Evolutionary conservation across 225 moss, liverwort and hornwort genomes (phyloP).

Genomic region (Sphagnum tenellum): DNA sequence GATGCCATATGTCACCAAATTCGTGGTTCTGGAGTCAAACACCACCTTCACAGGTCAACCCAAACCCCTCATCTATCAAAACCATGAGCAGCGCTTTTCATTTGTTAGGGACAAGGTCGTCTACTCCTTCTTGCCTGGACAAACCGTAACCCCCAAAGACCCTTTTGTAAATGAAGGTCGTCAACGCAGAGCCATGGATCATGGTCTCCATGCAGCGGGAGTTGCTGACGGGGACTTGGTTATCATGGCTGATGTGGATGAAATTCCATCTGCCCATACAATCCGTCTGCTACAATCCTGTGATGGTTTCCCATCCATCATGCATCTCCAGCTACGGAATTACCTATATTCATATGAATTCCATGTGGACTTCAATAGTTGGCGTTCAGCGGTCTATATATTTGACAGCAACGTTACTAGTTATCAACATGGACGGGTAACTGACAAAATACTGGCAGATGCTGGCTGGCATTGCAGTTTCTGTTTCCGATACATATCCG

Average conservation of each 20-base stretch:
- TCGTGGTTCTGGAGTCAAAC: constrained; percentile 65
- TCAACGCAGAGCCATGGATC: constrained; percentile 37
- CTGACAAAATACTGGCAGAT: constrained; percentile 53
- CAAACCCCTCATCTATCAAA: constrained; percentile 47
- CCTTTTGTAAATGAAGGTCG: constrained; percentile 44
- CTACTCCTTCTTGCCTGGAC: constrained; percentile 35
- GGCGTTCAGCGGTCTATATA: constrained; percentile 57
- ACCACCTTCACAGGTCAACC: constrained; percentile 73
- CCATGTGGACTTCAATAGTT: constrained; percentile 44
- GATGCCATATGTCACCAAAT: constrained; percentile 44
- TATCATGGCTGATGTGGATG: constrained; percentile 65
- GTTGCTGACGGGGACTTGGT: constrained; percentile 53
- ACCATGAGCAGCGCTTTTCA: constrained; percentile 39
- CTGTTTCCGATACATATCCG: constrained; percentile 59
- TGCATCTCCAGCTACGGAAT: constrained; percentile 68
- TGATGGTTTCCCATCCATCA: constrained; percentile 47
- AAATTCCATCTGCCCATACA: constrained; percentile 67
- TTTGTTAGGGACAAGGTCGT: constrained; percentile 40
- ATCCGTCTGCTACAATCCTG: constrained; percentile 59
- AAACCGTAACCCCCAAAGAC: constrained; percentile 29
- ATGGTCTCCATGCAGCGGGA: constrained; percentile 26
- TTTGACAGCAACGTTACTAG: constrained; percentile 11
- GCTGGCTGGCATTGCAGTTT: constrained; percentile 92
- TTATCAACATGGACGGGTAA: constrained; percentile 41
- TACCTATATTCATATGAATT: constrained; percentile 77